Evolutionary conservation across 2,329 filamentous ascomycete genomes (phyloP).

Genomic region (Botrytis fabae): DNA sequence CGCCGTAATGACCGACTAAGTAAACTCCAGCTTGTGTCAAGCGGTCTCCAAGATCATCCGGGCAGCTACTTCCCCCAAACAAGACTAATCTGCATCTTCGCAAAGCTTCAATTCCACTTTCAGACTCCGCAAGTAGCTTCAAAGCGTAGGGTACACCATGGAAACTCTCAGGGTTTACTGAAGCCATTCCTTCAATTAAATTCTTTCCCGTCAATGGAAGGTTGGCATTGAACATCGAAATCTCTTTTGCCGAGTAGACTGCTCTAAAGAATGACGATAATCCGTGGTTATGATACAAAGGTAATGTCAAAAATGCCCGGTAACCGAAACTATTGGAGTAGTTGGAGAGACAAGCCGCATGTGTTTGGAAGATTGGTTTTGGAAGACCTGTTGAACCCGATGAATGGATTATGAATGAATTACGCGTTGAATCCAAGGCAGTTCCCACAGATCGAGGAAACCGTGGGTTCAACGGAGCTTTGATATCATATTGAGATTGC

Average conservation of each 20-base stretch:
- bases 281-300: conserved; percentile 61
- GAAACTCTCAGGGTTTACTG: conserved; percentile 53
- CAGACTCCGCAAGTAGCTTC: conserved; percentile 60
- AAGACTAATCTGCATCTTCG: conserved; percentile 52
- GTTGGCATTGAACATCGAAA: conserved; percentile 55
- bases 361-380: conserved; percentile 57
- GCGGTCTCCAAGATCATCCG: conserved; percentile 57
- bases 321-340: conserved; percentile 37
- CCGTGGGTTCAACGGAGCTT: conserved; percentile 21
- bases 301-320: conserved; percentile 52
- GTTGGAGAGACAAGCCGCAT: conserved; percentile 40
- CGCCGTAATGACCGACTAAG: conserved; percentile 57
- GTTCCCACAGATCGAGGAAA: conserved; percentile 22
- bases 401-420: conserved; percentile 38
- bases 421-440: conserved; percentile 23
- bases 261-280: conserved; percentile 56
- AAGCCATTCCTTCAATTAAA: conserved; percentile 48
- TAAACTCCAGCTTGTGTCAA: conserved; percentile 55
- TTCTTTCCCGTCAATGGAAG: conserved; percentile 55
- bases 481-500: conserved; percentile 27
- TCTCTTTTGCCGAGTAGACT: conserved; percentile 51
- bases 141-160: conserved; percentile 64
- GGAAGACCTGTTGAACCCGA: conserved; percentile 59
- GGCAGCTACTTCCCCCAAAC: conserved; percentile 59
- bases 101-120: conserved; percentile 53